Evolutionary conservation across 1,284 basidiomycete genomes (phyloP).

Genomic region (Limonomyces culmigenus): DNA sequence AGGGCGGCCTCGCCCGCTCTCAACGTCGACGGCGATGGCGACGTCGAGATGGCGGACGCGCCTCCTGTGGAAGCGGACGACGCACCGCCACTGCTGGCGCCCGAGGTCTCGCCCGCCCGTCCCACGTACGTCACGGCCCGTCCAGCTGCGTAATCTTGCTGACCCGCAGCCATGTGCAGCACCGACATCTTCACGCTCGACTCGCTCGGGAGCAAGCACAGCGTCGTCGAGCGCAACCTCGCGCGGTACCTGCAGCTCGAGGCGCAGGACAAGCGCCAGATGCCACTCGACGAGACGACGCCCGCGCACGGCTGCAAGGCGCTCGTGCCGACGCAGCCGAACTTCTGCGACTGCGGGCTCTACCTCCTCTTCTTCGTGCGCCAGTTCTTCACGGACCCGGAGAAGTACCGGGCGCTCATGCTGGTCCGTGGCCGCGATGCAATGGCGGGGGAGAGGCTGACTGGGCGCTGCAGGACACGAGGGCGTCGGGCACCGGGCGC

Average conservation of each 20-base stretch:
- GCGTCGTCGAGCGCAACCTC: slow-evolving; percentile 43
- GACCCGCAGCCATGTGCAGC: too few species aligned
- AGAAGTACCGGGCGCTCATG: slow-evolving; percentile 25
- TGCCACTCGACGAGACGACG: slow-evolving; percentile 26
- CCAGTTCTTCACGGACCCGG: slow-evolving; percentile 46
- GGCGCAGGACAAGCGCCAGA: slow-evolving; percentile 58
- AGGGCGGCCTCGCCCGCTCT: slow-evolving; percentile 1
- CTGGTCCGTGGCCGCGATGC: slow-evolving; percentile 17
- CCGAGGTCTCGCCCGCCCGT: too few species aligned
- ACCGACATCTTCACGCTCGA: slow-evolving; percentile 78
- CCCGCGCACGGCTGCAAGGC: too few species aligned
- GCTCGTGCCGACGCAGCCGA: slow-evolving; percentile 62
- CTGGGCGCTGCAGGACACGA: slow-evolving; percentile 9
- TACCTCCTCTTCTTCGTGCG: slow-evolving; percentile 72
- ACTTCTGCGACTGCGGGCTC: slow-evolving; percentile 76
- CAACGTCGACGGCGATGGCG: not conserved
- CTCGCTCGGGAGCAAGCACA: slow-evolving; percentile 63
- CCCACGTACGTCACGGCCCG: too few species aligned
- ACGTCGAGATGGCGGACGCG: not conserved
- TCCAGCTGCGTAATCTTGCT: too few species aligned
- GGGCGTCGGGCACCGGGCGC: slow-evolving; percentile 18
- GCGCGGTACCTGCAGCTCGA: slow-evolving; percentile 60
- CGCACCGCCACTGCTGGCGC: not conserved
- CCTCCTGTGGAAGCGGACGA: not conserved
- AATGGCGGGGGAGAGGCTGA: slow-evolving; percentile 2